Conservation (phyloP, 2,329 filamentous ascomycete species). For the Alternaria sp. region DNA sequence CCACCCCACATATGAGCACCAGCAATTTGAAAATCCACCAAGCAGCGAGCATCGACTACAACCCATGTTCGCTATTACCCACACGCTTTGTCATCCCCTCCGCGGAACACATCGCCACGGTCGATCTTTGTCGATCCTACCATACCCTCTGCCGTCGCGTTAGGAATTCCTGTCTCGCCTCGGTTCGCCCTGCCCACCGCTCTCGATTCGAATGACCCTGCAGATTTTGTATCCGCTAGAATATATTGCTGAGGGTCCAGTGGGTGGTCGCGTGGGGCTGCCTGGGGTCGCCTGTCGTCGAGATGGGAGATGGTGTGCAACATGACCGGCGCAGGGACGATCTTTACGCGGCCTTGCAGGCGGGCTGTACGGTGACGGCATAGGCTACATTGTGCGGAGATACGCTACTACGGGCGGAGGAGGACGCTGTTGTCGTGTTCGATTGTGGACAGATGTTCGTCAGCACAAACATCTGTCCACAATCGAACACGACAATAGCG, state of each 20-base stretch:
- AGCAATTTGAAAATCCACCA: not conserved
- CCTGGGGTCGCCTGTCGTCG: not conserved
- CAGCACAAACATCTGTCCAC: no score
- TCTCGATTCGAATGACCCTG: not conserved
- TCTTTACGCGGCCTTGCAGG: not conserved
- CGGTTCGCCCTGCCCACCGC: not conserved
- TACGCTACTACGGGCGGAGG: not conserved
- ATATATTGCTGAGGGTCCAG: not conserved
- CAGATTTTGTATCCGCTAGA: not conserved
- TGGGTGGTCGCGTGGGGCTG: not conserved
- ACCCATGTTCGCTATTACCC: not conserved
- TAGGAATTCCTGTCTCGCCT: not conserved
- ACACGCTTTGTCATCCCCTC: not conserved
- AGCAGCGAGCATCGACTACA: not conserved
- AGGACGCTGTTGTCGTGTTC: no score
- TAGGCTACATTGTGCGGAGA: not conserved
- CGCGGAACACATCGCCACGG: not conserved
- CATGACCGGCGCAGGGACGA: not conserved
- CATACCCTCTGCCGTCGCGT: not conserved
- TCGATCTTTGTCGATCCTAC: conserved; percentile 1
- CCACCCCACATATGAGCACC: not conserved
- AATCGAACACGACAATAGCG: not conserved
- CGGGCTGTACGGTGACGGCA: not conserved
- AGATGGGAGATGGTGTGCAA: not conserved
- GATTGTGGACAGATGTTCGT: no score